Evolutionary conservation across 2,329 filamentous ascomycete genomes (phyloP).

Genomic region (Colletotrichum kahawae): DNA sequence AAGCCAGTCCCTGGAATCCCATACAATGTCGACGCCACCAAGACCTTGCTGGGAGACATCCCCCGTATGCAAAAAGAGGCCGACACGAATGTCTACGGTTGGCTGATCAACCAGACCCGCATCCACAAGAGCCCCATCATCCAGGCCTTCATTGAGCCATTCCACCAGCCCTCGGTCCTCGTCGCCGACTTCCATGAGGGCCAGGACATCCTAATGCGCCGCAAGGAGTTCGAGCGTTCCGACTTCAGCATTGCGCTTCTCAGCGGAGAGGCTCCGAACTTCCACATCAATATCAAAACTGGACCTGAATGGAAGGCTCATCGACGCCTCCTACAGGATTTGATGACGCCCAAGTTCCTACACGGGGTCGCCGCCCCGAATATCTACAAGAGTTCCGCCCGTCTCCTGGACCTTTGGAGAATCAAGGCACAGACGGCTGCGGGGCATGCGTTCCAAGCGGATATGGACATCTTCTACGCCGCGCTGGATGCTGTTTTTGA

Average conservation of each 20-base stretch:
- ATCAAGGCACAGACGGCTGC: constrained; percentile 33
- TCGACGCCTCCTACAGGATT: constrained; percentile 36
- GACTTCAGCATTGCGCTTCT: constrained; percentile 14
- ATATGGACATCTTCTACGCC: constrained; percentile 34
- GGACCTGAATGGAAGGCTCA: constrained; percentile 35
- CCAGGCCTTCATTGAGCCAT: constrained; percentile 38
- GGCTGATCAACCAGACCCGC: not conserved
- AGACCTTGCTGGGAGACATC: not conserved
- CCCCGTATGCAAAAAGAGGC: not conserved
- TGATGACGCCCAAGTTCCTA: constrained; percentile 42
- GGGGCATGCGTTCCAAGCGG: constrained; percentile 34
- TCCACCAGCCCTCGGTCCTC: constrained; percentile 32
- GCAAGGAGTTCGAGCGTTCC: constrained; percentile 38
- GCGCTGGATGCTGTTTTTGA: constrained; percentile 42
- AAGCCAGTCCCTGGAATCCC: not conserved
- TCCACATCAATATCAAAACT: constrained; percentile 38
- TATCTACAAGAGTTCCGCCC: constrained; percentile 33
- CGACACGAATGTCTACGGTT: not conserved
- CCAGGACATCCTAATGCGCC: constrained; percentile 35
- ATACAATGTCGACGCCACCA: not conserved
- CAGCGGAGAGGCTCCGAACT: constrained; percentile 20
- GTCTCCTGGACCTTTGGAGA: constrained; percentile 37
- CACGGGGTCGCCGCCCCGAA: constrained; percentile 35
- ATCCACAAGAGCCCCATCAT: constrained; percentile 21
- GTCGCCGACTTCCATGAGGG: constrained; percentile 36